phyloP scores from a whole-genome alignment of 306 rosid genomes.

The Lablab purpureus region DNA sequence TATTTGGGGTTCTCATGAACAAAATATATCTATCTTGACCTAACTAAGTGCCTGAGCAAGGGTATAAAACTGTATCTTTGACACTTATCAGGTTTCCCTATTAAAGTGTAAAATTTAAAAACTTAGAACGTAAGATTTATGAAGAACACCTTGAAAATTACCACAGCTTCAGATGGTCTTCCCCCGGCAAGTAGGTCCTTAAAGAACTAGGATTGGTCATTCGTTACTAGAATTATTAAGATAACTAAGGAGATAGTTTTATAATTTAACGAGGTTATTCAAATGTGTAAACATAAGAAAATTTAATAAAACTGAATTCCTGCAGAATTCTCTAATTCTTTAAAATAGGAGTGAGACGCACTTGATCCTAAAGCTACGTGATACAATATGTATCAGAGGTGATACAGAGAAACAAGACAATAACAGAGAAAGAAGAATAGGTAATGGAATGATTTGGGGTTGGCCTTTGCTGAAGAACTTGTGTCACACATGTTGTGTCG shows the following conservation, averaged over 20 bases:
- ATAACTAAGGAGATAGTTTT: background rate
- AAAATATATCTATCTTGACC: no score
- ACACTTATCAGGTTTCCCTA: no score
- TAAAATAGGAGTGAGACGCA: background rate
- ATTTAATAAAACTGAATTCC: background rate
- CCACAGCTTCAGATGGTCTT: background rate
- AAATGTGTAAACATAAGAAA: background rate
- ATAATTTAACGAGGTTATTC: background rate
- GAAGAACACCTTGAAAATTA: background rate
- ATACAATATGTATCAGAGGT: background rate
- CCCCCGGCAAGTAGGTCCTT: background rate
- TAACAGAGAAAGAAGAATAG: no score
- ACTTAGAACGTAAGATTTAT: background rate
- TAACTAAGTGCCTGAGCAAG: no score
- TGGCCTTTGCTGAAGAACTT: background rate
- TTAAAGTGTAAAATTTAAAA: background rate
- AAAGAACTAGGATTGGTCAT: background rate
- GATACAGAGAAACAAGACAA: no score
- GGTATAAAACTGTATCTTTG: no score
- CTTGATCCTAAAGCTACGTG: background rate
- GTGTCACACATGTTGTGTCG: background rate
- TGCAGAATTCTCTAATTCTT: background rate
- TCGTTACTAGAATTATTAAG: background rate
- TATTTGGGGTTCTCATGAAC: no score
- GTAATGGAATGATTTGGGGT: no score